Base-by-base conservation (phyloP, 176 grass and related monocot species). In the Carex pumila region DNA sequence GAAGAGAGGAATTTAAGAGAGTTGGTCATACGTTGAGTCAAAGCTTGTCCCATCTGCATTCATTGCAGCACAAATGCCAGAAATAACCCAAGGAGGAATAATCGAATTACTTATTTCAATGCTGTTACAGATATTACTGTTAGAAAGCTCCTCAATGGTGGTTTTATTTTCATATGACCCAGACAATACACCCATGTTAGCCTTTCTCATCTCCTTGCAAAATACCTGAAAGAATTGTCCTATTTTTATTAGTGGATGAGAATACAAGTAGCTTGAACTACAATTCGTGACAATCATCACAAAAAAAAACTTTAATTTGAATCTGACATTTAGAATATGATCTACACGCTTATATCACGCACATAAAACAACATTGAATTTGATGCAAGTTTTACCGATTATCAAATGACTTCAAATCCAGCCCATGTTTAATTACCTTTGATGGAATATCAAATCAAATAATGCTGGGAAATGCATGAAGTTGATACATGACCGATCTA, bases 121-220 rank as follows among this genome's bases (percentile, higher is more conserved):
- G 71, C 89, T 94, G 85, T 93, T 94, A 76, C 92, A 97, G 49
- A 91, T 79, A 49, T 85, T 88, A 49, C 81, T 88, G 2, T 25
- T 29, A 3, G 80, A 71, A 45, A 84, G 78, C 41, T 82, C 77
- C 32, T 77, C 47, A 67, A 10, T 71, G 2, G 60, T 60, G 14
- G 80, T 56, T 78, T 81, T 86, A 12, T 56, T 8, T 21, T 92
- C 74, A 61, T 86, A 89, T 55, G 84, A 52, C 61, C 70, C 6
- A 83, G 88, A 61, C 53, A 72, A 87, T 55, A 71, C 15, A 3
- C 87, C 80, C 25, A 79, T 85, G 81, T 92, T 88, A 22, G 91
- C 96, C 87, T 87, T 93, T 84, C 89, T 95, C 85, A 93, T 92
- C 88, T 99, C 96, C 86, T 88, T 92, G 70, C 93, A 99, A 89